Evolutionary conservation across 352 stramenopile species (phyloP), one percentile per base, ranked within the genome.

Genomic region (Phytopythium ostracodes): DNA sequence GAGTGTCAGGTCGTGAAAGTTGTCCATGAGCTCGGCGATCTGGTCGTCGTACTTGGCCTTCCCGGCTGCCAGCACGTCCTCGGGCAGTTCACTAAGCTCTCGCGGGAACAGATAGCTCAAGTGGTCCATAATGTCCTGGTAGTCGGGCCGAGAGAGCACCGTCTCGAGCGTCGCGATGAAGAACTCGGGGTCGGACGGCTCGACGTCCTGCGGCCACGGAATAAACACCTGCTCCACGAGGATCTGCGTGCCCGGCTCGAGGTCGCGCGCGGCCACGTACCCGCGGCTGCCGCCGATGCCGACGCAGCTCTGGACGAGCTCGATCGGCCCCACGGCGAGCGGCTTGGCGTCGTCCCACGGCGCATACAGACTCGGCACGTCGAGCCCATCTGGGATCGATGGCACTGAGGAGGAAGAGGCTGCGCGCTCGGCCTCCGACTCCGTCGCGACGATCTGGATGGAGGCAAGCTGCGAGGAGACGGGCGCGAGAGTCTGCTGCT

Each of bases 191-290:
- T 91, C 76, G 22, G 79, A 77, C 24, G 84, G 88, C 52, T 95
- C 75, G 40, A 98, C 79, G 60, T 96, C 80, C 14, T 77, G 72
- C 3, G 89, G 88, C 94, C 94, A 98, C n/a, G 85, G 76, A 53
- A 97, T 76, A 47, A 92, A 92, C 18, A 96, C 81, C 40, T 93
- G 78, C 71, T 98, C 94, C 31, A 97, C 75, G 7, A 98, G 72
- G 38, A 98, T 72, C 40, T 91, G 79, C 60, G 92, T 98, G 51
- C 94, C 94, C 6, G 92, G 79, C 47, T 80, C 66, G 22, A 98
- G 63, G 52, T 96, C 76, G 44, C 68, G 62, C 8, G 67, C 73
- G 1, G 94, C 94, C 29, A 97, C 79, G 53, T 97, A 98, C 20
- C 91, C 94, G 24, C 94, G 72, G n/a, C 78, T 83, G 42, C 92